phyloP scores from a whole-genome alignment of 176 grass and related monocot species.

The Thalia dealbata region DNA sequence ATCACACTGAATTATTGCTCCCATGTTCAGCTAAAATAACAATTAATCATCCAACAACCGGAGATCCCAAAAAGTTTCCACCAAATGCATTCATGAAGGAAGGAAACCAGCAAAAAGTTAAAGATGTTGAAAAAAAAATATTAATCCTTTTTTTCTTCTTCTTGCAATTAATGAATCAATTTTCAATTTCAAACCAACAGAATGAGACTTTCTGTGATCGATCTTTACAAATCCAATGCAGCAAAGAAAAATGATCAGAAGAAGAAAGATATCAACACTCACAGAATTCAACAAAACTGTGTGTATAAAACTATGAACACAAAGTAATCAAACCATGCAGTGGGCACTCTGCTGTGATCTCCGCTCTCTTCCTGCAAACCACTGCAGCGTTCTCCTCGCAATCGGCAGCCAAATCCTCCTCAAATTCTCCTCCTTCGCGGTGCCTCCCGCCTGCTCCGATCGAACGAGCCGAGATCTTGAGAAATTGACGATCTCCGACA shows the following conservation, averaged over 20 bases:
- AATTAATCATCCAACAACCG: no score
- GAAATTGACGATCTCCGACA: constrained; percentile 80
- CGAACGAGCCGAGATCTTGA: constrained; percentile 28
- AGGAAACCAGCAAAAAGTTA: no score
- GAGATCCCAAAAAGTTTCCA: no score
- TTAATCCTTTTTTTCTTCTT: no score
- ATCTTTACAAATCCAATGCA: no score
- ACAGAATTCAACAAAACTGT: not conserved
- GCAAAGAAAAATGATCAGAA: no score
- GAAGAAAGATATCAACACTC: no score
- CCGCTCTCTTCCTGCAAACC: constrained; percentile 38
- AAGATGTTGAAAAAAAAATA: no score
- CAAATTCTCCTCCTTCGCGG: constrained; percentile 33
- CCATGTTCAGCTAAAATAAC: not conserved
- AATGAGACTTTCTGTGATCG: no score
- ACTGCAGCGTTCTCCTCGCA: constrained; percentile 52
- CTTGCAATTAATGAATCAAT: no score
- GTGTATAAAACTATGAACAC: not conserved
- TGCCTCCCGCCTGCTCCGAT: not conserved
- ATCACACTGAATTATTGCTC: not conserved
- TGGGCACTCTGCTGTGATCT: not conserved
- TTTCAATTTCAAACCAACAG: no score
- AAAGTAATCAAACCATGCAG: not conserved
- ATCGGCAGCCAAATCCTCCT: constrained; percentile 61
- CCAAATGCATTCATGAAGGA: no score